phyloP scores from a whole-genome alignment of 352 stramenopile species.

The Aphanomyces invadans region DNA sequence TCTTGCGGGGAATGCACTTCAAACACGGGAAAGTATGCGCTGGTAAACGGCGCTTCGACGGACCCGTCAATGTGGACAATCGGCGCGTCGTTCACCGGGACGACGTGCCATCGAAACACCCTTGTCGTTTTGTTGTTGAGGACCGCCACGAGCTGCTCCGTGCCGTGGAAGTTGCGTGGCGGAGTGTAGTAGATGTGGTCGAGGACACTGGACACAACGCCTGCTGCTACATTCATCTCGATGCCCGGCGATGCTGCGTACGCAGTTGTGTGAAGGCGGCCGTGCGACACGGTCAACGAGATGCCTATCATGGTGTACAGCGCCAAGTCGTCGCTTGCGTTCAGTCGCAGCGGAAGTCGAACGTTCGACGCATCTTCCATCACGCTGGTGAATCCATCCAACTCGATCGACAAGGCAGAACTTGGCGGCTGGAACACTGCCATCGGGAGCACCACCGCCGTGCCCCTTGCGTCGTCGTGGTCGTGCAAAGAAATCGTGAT shows the following conservation, averaged over 20 bases:
- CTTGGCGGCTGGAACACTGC: too few species aligned
- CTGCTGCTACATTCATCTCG: neutral
- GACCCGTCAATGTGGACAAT: constrained; percentile 18
- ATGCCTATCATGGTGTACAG: too few species aligned
- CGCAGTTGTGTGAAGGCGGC: neutral
- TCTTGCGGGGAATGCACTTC: neutral
- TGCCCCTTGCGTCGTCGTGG: too few species aligned
- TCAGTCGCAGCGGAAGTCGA: too few species aligned
- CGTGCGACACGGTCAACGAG: too few species aligned
- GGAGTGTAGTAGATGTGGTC: neutral
- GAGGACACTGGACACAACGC: neutral
- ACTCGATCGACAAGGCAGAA: too few species aligned
- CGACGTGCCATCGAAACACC: constrained; percentile 7
- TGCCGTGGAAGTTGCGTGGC: neutral
- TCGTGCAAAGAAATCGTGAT: too few species aligned
- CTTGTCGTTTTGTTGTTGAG: neutral
- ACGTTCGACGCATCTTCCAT: too few species aligned
- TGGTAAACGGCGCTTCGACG: neutral
- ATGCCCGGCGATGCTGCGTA: neutral
- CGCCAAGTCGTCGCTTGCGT: too few species aligned
- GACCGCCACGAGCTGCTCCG: neutral
- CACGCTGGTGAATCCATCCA: too few species aligned
- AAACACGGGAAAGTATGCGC: neutral
- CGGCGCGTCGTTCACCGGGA: constrained; percentile 1
- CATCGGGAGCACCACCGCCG: too few species aligned